Base-by-base conservation (phyloP, 164 flowering plant genomes). In the Saururus chinensis region DNA sequence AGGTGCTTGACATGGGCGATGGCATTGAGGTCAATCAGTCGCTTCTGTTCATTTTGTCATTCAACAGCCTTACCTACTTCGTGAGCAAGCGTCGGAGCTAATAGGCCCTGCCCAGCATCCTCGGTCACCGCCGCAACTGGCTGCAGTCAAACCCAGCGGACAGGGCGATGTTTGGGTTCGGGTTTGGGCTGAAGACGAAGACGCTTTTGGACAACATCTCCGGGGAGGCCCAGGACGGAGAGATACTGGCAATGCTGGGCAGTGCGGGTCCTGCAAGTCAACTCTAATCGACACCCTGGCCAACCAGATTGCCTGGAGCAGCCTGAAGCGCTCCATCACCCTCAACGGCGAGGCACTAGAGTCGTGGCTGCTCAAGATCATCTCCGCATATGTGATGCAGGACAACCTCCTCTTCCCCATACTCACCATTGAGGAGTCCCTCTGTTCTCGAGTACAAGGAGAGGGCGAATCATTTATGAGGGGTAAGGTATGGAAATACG, bases 191-290 rank as follows among this genome's bases (percentile, higher is more conserved):
- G 4, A 64, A 67, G 19, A 76, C 64, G 25, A 86, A 84, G 70
- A 64, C 80, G 0, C 51, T 90, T 59, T 56, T 90, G 63, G 77
- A 86, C 53, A 81, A 72, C 19, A 81, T 91, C 20, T 83, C 89
- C 6, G 97, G 96, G 13, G 88, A 86, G 63, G 96, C 98, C 0
- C 68, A 82, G 20, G 96, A 92, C 24, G 98, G 98, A 0, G 93
- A 89, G 60, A 80, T 92, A 56, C 66, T 85, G 67, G 98, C 90
- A 9, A 92, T 92, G 20, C 82, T 92, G 0, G 98, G 0, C 89
- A 95, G 0, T 86, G 95, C 48, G 98, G 98, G 35, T 89, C 98
- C 0, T 96, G 98, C 1, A 92, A 92, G 62, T 92, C 98, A 0
- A 92, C 98, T 5, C 60, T 92, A 71, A 89, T 92, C 41, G 98